These are phyloP conservation scores for Trichocomaceae sp. DNA, from an alignment of 2,329 filamentous ascomycete genomes.

Conservation along the genomic window DNA sequence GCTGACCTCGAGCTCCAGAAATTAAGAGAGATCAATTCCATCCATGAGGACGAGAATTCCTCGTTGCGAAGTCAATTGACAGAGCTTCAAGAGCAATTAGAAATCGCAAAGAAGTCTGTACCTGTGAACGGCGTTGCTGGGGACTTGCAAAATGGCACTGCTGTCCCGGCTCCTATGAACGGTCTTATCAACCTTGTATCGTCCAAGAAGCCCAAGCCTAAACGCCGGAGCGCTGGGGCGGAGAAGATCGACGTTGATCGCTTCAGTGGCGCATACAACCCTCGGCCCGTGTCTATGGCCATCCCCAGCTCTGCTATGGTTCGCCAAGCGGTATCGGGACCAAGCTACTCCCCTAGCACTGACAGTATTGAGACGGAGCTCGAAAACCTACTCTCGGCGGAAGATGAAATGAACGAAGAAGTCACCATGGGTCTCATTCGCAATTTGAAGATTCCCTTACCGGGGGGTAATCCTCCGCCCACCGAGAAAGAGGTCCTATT, in stretches of 20 bases:
- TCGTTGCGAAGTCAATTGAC: conserved; percentile 79
- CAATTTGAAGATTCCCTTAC: conserved; percentile 91
- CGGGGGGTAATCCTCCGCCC: conserved; percentile 76
- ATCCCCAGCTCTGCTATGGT: conserved; percentile 50
- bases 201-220: conserved; percentile 86
- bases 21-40: conserved; percentile 65
- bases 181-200: conserved; percentile 95
- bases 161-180: conserved; percentile 51
- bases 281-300: conserved; percentile 93
- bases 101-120: conserved; percentile 70
- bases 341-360: conserved; percentile 69
- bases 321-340: conserved; percentile 65
- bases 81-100: conserved; percentile 87
- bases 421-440: conserved; percentile 93
- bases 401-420: conserved; percentile 93
- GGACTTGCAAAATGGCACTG: conserved; percentile 59
- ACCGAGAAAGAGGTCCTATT: conserved; percentile 98
- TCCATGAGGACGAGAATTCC: conserved; percentile 77
- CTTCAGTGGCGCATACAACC: conserved; percentile 88
- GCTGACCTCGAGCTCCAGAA: conserved; percentile 76
- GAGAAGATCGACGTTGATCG: conserved; percentile 81
- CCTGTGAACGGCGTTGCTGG: conserved; percentile 59
- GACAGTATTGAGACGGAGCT: conserved; percentile 95
- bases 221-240: conserved; percentile 75
- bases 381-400: conserved; percentile 86